These are phyloP conservation scores for Tothia fuscella DNA, from an alignment of 2,329 filamentous ascomycete genomes.

Conservation along the genomic window DNA sequence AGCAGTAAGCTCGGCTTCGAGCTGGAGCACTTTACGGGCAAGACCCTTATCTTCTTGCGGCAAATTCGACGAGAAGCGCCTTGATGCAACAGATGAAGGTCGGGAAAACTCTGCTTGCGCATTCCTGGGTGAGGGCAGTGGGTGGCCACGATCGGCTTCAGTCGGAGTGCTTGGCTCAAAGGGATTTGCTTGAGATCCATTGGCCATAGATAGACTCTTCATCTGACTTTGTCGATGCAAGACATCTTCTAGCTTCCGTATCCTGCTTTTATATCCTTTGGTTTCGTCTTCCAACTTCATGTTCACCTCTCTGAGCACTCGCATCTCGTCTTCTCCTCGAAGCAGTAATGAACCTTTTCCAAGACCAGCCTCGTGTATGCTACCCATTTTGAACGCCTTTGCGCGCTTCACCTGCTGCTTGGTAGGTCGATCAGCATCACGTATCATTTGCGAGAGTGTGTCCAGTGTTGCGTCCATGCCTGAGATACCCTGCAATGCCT, in stretches of 20 bases:
- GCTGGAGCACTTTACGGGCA: constrained; percentile 47
- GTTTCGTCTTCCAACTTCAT: constrained; percentile 48
- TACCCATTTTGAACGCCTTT: constrained; percentile 93
- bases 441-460: constrained; percentile 64
- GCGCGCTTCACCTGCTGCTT: constrained; percentile 77
- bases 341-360: constrained; percentile 78
- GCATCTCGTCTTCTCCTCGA: constrained; percentile 75
- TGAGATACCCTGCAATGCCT: constrained; percentile 51
- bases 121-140: constrained; percentile 9
- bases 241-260: constrained; percentile 82
- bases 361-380: constrained; percentile 78
- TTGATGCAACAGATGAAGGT: constrained; percentile 48
- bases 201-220: constrained; percentile 29
- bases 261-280: constrained; percentile 84
- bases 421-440: constrained; percentile 69
- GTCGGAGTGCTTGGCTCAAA: constrained; percentile 9
- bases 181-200: constrained; percentile 3
- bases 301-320: constrained; percentile 38
- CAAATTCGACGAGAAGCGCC: constrained; percentile 49
- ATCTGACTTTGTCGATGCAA: constrained; percentile 67
- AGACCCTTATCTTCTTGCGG: constrained; percentile 48
- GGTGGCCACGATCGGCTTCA: constrained; percentile 4
- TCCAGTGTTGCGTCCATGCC: constrained; percentile 54
- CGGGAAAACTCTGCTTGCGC: constrained; percentile 36
- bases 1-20: constrained; percentile 67